Evolutionary conservation across 176 grass and related monocot genomes (phyloP).

Genomic region (Eleusine indica): DNA sequence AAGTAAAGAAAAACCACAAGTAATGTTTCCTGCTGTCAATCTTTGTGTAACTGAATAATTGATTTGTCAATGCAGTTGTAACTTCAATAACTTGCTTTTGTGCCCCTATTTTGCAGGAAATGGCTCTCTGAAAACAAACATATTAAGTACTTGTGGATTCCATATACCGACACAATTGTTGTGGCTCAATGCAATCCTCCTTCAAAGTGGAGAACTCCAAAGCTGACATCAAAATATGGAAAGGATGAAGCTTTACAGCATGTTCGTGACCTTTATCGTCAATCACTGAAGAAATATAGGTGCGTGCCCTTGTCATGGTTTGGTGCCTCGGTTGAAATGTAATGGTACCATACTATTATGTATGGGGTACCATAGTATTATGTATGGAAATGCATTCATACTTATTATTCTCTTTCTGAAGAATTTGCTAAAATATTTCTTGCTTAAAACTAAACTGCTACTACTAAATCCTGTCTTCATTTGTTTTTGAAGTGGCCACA

Average conservation of each 20-base stretch:
- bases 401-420: neutral
- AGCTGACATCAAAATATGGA: conserved; percentile 68
- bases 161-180: conserved; percentile 76
- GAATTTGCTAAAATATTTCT: conserved; percentile 38
- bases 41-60: conserved; percentile 16
- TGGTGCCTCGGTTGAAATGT: neutral
- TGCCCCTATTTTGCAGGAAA: conserved; percentile 59
- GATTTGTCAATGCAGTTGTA: conserved; percentile 12
- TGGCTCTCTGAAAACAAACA: conserved; percentile 89
- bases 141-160: conserved; percentile 86
- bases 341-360: neutral
- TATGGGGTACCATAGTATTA: neutral
- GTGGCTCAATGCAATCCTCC: conserved; percentile 82
- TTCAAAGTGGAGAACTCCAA: conserved; percentile 75
- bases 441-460: neutral
- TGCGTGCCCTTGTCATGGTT: conserved; percentile 17
- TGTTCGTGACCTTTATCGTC: conserved; percentile 73
- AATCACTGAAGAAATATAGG: conserved; percentile 72
- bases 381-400: neutral
- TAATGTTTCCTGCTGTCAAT: conserved; percentile 26
- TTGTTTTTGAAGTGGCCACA: neutral
- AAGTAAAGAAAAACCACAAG: conserved; percentile 91
- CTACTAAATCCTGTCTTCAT: neutral
- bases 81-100: conserved; percentile 15
- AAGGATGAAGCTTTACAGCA: conserved; percentile 71